A percentile compares a stretch with the other conserved stretches of the same genome.
phyloP scores from a whole-genome alignment of 2,329 filamentous ascomycete genomes.

The Cladorrhinum sp. region DNA sequence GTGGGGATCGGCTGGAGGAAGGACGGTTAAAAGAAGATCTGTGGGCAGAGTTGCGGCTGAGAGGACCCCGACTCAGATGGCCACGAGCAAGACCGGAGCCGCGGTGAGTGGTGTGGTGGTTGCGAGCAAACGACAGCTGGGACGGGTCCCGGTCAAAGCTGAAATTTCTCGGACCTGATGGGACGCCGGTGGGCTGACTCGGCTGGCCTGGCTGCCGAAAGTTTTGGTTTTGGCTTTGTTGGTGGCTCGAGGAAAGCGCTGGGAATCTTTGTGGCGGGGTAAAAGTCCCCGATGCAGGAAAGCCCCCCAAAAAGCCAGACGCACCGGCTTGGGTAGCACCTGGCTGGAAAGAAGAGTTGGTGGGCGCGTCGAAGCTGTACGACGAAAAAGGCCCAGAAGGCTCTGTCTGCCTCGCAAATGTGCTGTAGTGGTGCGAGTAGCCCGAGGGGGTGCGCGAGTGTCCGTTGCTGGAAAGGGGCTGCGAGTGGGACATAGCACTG shows the following conservation, averaged over 20 bases:
- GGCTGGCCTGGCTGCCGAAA: neutral
- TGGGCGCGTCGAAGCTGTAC: neutral
- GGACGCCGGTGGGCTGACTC: neutral
- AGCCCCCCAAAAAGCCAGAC: neutral
- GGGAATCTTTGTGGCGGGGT: neutral
- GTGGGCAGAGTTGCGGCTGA: neutral
- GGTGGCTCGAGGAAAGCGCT: neutral
- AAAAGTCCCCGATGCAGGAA: neutral
- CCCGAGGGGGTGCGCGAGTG: conserved; percentile 4
- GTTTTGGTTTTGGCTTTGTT: neutral
- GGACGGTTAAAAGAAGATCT: neutral
- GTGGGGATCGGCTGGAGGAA: neutral
- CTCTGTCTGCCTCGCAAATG: neutral
- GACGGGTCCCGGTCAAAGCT: neutral
- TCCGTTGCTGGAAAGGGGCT: conserved; percentile 1
- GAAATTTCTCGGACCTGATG: neutral
- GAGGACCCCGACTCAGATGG: neutral
- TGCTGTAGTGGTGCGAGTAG: neutral
- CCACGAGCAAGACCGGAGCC: neutral
- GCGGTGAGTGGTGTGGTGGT: neutral
- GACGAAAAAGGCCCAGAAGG: neutral
- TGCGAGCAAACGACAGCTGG: neutral
- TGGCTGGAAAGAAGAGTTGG: neutral
- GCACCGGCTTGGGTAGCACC: neutral
- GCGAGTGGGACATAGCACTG: conserved; percentile 1